A percentile compares a stretch with the other conserved stretches of the same genome.
These are phyloP conservation scores for Lactarius sp. DNA, from an alignment of 768 basidiomycete genomes.

Conservation along the genomic window DNA sequence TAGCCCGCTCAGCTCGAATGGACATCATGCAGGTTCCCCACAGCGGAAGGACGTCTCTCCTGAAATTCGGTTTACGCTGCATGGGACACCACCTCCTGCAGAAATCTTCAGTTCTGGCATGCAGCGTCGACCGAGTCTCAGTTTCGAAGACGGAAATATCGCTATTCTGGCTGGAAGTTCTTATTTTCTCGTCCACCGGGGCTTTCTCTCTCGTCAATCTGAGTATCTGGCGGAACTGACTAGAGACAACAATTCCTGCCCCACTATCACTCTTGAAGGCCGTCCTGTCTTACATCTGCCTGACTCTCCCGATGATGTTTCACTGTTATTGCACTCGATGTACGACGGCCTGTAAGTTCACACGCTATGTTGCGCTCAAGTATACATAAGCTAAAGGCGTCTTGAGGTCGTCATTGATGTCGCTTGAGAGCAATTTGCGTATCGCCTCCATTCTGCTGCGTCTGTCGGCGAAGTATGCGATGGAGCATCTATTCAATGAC, in stretches of 20 bases:
- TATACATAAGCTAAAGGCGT: background rate
- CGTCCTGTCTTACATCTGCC: conserved; percentile 50
- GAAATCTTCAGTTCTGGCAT: conserved; percentile 23
- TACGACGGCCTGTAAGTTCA: conserved; percentile 65
- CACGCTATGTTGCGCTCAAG: background rate
- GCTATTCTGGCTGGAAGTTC: conserved; percentile 50
- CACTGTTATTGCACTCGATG: conserved; percentile 54
- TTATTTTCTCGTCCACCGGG: conserved; percentile 68
- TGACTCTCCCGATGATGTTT: conserved; percentile 54
- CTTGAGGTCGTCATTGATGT: conserved; percentile 22
- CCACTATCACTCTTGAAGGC: conserved; percentile 45
- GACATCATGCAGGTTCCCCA: conserved; percentile 16
- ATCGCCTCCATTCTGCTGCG: conserved; percentile 52
- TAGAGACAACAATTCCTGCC: conserved; percentile 27
- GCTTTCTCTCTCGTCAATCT: conserved; percentile 63
- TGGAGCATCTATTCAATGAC: conserved; percentile 52
- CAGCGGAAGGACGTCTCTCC: background rate
- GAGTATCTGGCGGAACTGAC: conserved; percentile 42
- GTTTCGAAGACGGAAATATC: conserved; percentile 66
- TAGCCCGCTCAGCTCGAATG: conserved; percentile 23
- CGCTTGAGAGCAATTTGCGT: conserved; percentile 50
- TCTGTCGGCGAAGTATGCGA: conserved; percentile 59
- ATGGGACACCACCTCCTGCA: conserved; percentile 2
- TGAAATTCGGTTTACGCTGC: background rate
- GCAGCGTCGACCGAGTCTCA: conserved; percentile 47